Evolutionary conservation across 805 yeast genomes (phyloP), one percentile per base, ranked within the genome.

Genomic region (Suhomyces pyralidae): DNA sequence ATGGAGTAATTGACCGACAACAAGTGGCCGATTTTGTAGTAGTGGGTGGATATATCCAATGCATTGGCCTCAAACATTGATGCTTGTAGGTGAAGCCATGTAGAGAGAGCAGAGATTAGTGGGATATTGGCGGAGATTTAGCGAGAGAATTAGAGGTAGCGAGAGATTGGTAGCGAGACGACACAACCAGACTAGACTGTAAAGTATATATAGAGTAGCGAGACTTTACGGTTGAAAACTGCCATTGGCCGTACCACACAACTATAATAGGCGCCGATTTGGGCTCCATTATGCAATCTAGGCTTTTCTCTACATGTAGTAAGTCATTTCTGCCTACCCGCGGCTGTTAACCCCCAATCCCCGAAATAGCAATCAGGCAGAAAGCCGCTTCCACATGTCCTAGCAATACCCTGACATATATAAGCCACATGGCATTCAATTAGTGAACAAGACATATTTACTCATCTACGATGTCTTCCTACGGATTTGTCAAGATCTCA

Each of bases 1-100:
- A 73, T 60, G 51, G 58, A 50, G 59, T 69, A 74, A 17, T 61
- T 61, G 46, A 74, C 62, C 50, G 57, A 55, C 17, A 60, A 56
- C 10, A 75, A 42, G 57, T 71, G 77, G 10, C 75, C 80, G 46
- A 76, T 55, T 58, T 74, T 74, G 55, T 67, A 67, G 63, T 70
- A 74, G 54, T 75, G 76, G 34, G 80, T 73, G 32, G 61, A 53
- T 14, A 73, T 62, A 49, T 58, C 59, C 25, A 70, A 61, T 43
- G 73, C 66, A 53, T 19, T 48, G 14, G 46, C 51, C 36, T 48
- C 51, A 9, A 48, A 30, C 51, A 48, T 48, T 14, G 40, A 12
- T 10, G 49, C 8, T 22, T 22, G 43, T 7, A 12, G 40, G 19
- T 47, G 45, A 43, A 14, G 17, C 36, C 32, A 40, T 40, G 45